Percentiles rank a stretch among this genome's conserved stretches.
These are phyloP conservation scores for Acrocalymma vagum DNA, from an alignment of 2,329 filamentous ascomycete species.

Conservation along the genomic window DNA sequence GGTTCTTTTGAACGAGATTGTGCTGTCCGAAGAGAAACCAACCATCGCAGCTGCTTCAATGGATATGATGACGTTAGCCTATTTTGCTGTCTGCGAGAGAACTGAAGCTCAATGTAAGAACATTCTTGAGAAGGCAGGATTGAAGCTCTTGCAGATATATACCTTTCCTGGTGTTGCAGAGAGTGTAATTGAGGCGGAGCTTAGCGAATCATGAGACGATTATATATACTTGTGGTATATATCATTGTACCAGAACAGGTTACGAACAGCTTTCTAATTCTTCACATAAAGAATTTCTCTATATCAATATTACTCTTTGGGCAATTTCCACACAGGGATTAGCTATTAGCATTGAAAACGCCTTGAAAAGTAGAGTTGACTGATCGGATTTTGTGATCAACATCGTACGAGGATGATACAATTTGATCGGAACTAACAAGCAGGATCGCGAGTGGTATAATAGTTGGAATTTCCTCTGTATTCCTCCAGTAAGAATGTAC, in stretches of 20 bases:
- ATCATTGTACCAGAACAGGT: slow-evolving; percentile 7
- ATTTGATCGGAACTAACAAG: no score
- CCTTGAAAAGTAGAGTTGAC: no score
- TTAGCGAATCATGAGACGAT: slow-evolving; percentile 8
- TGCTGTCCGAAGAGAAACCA: slow-evolving; percentile 14
- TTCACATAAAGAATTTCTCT: no score
- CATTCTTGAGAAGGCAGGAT: slow-evolving; percentile 15
- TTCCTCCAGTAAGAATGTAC: no score
- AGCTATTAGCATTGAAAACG: no score
- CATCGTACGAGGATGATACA: no score
- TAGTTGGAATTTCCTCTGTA: no score
- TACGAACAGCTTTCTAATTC: no score
- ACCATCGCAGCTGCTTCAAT: slow-evolving; percentile 14
- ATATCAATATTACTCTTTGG: no score
- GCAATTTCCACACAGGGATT: no score
- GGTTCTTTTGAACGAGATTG: slow-evolving; percentile 24
- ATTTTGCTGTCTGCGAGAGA: slow-evolving; percentile 14
- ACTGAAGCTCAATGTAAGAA: slow-evolving; percentile 16
- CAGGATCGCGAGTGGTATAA: no score
- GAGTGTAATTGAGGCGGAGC: slow-evolving; percentile 24
- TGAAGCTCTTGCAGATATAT: slow-evolving; percentile 13
- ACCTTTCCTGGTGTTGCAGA: slow-evolving; percentile 21
- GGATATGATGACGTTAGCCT: slow-evolving; percentile 27
- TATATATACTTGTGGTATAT: not conserved
- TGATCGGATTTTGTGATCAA: no score